Evolutionary conservation across 768 basidiomycete genomes (phyloP).

Genomic region (Tricholoma terreum): DNA sequence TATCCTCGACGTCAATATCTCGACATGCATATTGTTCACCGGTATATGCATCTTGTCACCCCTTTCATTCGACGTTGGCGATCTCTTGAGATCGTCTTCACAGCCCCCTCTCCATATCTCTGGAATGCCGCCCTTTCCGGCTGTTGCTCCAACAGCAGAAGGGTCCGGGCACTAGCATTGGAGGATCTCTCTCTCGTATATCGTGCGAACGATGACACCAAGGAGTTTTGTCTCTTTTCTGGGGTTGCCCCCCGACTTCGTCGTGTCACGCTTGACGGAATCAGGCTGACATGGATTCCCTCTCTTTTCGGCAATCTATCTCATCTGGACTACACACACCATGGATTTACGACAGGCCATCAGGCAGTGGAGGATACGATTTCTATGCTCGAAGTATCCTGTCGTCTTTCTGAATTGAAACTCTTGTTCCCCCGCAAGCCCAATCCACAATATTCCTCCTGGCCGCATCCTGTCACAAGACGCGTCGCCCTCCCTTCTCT

Average conservation of each 20-base stretch:
- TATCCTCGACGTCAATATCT: slow-evolving; percentile 30
- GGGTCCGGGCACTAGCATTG: slow-evolving; percentile 39
- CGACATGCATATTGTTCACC: slow-evolving; percentile 48
- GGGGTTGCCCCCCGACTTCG: slow-evolving; percentile 57
- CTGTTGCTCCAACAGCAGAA: slow-evolving; percentile 37
- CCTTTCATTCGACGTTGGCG: slow-evolving; percentile 56
- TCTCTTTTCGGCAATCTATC: slow-evolving; percentile 60
- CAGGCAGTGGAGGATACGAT: slow-evolving; percentile 57
- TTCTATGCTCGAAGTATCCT: slow-evolving; percentile 54
- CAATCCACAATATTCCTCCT: slow-evolving; percentile 18
- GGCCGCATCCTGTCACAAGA: slow-evolving; percentile 25
- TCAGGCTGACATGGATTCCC: slow-evolving; percentile 60
- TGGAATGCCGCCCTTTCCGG: slow-evolving; percentile 65
- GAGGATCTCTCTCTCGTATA: slow-evolving; percentile 58
- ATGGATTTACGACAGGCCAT: slow-evolving; percentile 59
- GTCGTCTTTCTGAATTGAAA: slow-evolving; percentile 49
- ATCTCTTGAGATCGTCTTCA: slow-evolving; percentile 57
- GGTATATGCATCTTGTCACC: slow-evolving; percentile 57
- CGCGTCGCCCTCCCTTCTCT: slow-evolving; percentile 45
- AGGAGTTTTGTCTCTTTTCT: slow-evolving; percentile 62
- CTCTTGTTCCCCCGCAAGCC: slow-evolving; percentile 50
- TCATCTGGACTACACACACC: slow-evolving; percentile 69
- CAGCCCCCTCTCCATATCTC: slow-evolving; percentile 57
- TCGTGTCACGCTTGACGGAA: slow-evolving; percentile 57
- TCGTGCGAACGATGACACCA: slow-evolving; percentile 65